These are phyloP conservation scores for Sporothrix schenckii DNA, from an alignment of 2,329 filamentous ascomycete genomes.

Conservation along the genomic window DNA sequence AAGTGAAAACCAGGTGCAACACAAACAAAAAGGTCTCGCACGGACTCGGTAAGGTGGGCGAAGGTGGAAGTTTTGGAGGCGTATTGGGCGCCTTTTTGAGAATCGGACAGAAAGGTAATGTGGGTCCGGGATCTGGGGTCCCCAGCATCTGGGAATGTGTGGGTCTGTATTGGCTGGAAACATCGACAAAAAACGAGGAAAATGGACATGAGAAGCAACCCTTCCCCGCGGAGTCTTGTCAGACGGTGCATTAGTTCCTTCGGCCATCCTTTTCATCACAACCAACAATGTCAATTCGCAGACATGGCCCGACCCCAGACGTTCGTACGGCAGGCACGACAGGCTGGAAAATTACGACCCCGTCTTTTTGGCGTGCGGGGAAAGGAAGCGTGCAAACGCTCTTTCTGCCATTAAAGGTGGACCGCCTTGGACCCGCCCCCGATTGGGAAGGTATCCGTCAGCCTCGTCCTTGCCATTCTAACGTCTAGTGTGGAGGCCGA, in stretches of 20 bases:
- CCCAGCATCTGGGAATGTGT: neutral
- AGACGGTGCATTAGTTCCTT: neutral
- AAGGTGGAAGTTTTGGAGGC: neutral
- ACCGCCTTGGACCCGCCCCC: neutral
- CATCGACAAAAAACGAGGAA: neutral
- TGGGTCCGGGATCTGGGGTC: neutral
- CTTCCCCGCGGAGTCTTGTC: neutral
- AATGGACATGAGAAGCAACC: neutral
- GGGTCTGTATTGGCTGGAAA: neutral
- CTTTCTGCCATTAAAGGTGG: neutral
- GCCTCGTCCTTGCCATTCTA: constrained; percentile 2
- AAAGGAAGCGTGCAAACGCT: no score
- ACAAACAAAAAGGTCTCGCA: neutral
- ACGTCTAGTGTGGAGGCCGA: neutral
- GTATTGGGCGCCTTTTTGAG: no score
- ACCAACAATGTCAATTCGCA: neutral
- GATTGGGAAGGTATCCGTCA: constrained; percentile 16
- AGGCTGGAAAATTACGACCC: neutral
- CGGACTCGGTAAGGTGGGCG: neutral
- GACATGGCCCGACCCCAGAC: neutral
- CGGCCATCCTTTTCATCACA: neutral
- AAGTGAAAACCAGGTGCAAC: neutral
- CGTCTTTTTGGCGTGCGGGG: neutral
- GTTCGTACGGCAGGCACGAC: neutral
- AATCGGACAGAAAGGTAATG: neutral